Percentiles rank a stretch among this genome's conserved stretches.
These are phyloP conservation scores for Pythium phragmiticola DNA, from an alignment of 352 stramenopile genomes.

Conservation along the genomic window DNA sequence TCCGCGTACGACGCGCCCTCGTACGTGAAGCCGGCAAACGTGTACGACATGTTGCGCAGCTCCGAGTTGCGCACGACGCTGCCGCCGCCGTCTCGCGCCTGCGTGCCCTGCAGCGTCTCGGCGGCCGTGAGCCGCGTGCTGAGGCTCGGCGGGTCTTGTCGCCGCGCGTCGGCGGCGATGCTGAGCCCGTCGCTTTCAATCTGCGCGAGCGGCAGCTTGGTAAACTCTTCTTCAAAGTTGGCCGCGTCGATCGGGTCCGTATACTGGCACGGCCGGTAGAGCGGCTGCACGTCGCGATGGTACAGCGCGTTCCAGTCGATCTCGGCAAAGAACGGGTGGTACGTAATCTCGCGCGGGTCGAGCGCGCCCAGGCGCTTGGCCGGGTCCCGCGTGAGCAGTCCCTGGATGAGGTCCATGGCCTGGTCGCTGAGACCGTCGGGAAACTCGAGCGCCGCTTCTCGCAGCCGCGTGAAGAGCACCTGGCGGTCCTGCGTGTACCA, in stretches of 20 bases:
- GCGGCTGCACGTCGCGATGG: constrained; percentile 67
- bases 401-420: constrained; percentile 79
- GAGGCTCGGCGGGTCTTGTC: neutral
- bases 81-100: constrained; percentile 15
- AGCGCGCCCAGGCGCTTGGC: constrained; percentile 88
- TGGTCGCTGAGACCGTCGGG: constrained; percentile 59
- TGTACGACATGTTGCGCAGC: constrained; percentile 82
- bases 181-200: constrained; percentile 71
- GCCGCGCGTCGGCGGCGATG: constrained; percentile 44
- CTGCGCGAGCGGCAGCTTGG: constrained; percentile 69
- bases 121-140: constrained; percentile 22
- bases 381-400: constrained; percentile 91
- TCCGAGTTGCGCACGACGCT: constrained; percentile 55
- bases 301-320: constrained; percentile 84
- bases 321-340: constrained; percentile 80
- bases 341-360: constrained; percentile 74
- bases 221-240: constrained; percentile 89
- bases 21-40: constrained; percentile 83
- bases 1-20: constrained; percentile 51
- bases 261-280: constrained; percentile 83
- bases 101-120: constrained; percentile 9
- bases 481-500: constrained; percentile 91
- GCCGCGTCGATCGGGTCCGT: constrained; percentile 73
- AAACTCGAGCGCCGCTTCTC: constrained; percentile 70
- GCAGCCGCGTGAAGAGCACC: constrained; percentile 67